Conservation (phyloP, 352 stramenopile genomes). For the Phytophthora macrochlamydospora region DNA sequence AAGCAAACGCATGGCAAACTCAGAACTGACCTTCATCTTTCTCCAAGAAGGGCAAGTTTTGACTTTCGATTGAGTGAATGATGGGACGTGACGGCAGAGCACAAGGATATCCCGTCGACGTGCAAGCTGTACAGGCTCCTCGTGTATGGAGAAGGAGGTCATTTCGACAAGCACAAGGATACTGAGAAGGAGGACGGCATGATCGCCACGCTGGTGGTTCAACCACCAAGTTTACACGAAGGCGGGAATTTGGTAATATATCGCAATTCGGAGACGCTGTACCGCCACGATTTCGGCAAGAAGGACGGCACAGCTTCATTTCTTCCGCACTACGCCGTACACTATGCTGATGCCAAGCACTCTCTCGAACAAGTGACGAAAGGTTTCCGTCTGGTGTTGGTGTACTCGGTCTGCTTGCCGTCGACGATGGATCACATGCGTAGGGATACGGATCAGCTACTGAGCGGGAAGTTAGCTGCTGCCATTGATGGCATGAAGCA, state of each 20-base stretch:
- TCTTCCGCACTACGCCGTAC: slow-evolving; percentile 22
- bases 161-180: neutral
- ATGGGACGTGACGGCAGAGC: too few species aligned
- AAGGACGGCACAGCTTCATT: slow-evolving; percentile 10
- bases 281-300: slow-evolving; percentile 29
- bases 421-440: slow-evolving; percentile 8
- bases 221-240: slow-evolving; percentile 34
- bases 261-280: slow-evolving; percentile 4
- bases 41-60: too few species aligned
- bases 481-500: slow-evolving; percentile 36
- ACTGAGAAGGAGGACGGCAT: too few species aligned
- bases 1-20: too few species aligned
- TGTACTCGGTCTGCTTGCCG: slow-evolving; percentile 32
- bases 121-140: too few species aligned
- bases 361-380: slow-evolving; percentile 24
- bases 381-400: slow-evolving; percentile 23
- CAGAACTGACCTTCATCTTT: too few species aligned
- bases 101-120: too few species aligned
- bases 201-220: slow-evolving; percentile 31
- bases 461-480: slow-evolving; percentile 2
- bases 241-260: slow-evolving; percentile 28
- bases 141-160: too few species aligned
- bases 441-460: neutral
- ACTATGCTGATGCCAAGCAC: slow-evolving; percentile 31
- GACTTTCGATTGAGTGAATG: too few species aligned